These are phyloP conservation scores for Nemania sp. DNA, from an alignment of 2,329 filamentous ascomycete genomes.

Conservation along the genomic window DNA sequence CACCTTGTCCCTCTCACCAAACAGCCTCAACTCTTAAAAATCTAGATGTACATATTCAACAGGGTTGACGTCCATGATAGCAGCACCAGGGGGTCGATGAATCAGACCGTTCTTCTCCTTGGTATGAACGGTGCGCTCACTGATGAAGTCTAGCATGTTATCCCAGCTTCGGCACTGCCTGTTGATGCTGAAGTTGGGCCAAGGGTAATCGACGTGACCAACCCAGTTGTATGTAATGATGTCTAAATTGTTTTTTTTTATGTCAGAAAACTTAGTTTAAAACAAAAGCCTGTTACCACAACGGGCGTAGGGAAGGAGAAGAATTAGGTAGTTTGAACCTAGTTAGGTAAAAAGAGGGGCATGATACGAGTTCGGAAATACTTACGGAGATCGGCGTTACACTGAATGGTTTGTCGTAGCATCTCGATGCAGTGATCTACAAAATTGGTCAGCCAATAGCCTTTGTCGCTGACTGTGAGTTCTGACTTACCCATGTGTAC, in stretches of 20 bases:
- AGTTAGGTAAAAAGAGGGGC: not conserved
- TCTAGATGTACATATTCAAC: conserved; percentile 6
- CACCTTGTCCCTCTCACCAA: not conserved
- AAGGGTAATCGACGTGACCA: conserved; percentile 8
- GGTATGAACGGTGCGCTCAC: conserved; percentile 1
- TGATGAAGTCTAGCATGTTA: conserved; percentile 3
- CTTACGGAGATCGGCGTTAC: conserved; percentile 14
- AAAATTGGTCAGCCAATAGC: not conserved
- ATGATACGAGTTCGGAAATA: not conserved
- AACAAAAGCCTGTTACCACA: not conserved
- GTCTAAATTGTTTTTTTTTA: not conserved
- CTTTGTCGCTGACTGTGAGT: not conserved
- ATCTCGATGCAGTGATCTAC: conserved; percentile 20
- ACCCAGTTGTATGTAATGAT: conserved; percentile 22
- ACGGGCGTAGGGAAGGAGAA: not conserved
- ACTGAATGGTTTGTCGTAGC: conserved; percentile 17
- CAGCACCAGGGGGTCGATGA: not conserved
- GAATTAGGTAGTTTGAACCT: not conserved
- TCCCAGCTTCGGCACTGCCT: conserved; percentile 12
- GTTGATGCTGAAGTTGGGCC: conserved; percentile 12
- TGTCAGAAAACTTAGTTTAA: not conserved
- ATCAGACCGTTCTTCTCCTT: conserved; percentile 4
- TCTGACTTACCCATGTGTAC: conserved; percentile 10
- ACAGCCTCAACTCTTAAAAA: not conserved
- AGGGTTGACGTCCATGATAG: conserved; percentile 1